These are phyloP conservation scores for Leccinum obscurum DNA, from an alignment of 768 basidiomycete genomes.

Conservation along the genomic window DNA sequence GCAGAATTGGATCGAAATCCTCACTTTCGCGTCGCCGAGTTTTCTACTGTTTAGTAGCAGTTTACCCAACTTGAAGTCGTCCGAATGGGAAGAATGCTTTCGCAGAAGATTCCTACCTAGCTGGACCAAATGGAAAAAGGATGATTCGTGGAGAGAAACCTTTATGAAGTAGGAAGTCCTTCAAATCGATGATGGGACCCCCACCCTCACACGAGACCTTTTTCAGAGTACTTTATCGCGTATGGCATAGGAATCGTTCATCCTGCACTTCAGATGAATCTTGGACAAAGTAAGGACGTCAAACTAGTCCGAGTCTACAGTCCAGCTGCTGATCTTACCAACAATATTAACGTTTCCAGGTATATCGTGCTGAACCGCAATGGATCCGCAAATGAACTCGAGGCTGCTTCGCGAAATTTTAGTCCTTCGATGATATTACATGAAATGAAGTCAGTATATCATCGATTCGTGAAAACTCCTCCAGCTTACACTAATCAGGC, in stretches of 20 bases:
- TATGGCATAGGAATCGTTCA: slow-evolving; percentile 68
- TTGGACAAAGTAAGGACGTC: slow-evolving; percentile 68
- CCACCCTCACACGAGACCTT: slow-evolving; percentile 12
- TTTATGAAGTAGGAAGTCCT: slow-evolving; percentile 58
- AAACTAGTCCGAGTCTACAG: background rate
- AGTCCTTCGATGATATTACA: slow-evolving; percentile 68
- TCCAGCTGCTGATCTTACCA: background rate
- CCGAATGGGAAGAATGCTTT: slow-evolving; percentile 79
- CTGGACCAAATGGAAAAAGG: slow-evolving; percentile 72
- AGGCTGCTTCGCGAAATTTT: slow-evolving; percentile 65
- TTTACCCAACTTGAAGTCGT: slow-evolving; percentile 61
- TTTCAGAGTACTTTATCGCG: slow-evolving; percentile 56
- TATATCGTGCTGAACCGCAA: slow-evolving; percentile 77
- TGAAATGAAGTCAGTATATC: slow-evolving; percentile 64
- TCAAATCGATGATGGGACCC: slow-evolving; percentile 2
- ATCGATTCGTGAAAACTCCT: background rate
- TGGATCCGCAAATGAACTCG: slow-evolving; percentile 70
- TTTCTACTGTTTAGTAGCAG: slow-evolving; percentile 70
- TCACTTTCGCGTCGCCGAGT: slow-evolving; percentile 57
- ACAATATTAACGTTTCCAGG: slow-evolving; percentile 35
- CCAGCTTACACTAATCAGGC: slow-evolving; percentile 37
- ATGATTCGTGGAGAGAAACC: slow-evolving; percentile 59
- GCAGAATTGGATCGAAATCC: slow-evolving; percentile 78
- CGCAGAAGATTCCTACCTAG: slow-evolving; percentile 70
- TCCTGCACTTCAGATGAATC: slow-evolving; percentile 78